Conservation (phyloP, 1,284 basidiomycete species). For the Agroathelia rolfsii region DNA sequence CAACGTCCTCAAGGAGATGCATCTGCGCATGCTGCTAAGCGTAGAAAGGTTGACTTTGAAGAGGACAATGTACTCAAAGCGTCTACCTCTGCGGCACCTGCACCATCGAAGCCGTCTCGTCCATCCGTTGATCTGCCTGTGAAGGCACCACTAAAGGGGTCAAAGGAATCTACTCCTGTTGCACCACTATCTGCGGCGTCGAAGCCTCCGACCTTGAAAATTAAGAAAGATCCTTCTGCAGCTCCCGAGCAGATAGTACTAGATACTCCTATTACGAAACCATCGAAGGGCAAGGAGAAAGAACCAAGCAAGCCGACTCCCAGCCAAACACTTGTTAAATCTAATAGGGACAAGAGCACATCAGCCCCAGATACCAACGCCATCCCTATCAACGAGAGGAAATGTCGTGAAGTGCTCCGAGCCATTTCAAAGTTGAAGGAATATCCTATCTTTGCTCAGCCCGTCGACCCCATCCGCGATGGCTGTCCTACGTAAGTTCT, state of each 20-base stretch:
- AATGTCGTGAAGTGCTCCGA: constrained; percentile 69
- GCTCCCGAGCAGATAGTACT: constrained; percentile 14
- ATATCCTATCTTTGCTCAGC: constrained; percentile 69
- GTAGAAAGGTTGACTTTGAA: constrained; percentile 41
- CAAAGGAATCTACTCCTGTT: too few relatives aligned
- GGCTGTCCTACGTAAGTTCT: constrained; percentile 77
- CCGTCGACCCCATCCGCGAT: constrained; percentile 79
- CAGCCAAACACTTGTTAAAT: constrained; percentile 28
- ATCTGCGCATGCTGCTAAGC: constrained; percentile 29
- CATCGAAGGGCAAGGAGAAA: constrained; percentile 67
- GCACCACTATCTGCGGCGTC: too few relatives aligned
- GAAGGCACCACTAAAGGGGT: too few relatives aligned
- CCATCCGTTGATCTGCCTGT: too few relatives aligned
- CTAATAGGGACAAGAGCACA: too few relatives aligned
- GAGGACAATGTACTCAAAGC: constrained; percentile 58
- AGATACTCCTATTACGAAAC: constrained; percentile 23
- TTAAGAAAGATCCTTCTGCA: constrained; percentile 29
- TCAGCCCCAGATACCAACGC: too few relatives aligned
- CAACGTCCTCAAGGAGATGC: constrained; percentile 14
- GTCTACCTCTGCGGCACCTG: constrained; percentile 8
- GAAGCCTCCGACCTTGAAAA: constrained; percentile 22
- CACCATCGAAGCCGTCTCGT: too few relatives aligned
- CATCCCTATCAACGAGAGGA: constrained; percentile 65
- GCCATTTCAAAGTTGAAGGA: constrained; percentile 59
- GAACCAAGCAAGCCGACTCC: constrained; percentile 21